Conservation (phyloP, 2,329 filamentous ascomycete species). For the Diaporthe nobilis region DNA sequence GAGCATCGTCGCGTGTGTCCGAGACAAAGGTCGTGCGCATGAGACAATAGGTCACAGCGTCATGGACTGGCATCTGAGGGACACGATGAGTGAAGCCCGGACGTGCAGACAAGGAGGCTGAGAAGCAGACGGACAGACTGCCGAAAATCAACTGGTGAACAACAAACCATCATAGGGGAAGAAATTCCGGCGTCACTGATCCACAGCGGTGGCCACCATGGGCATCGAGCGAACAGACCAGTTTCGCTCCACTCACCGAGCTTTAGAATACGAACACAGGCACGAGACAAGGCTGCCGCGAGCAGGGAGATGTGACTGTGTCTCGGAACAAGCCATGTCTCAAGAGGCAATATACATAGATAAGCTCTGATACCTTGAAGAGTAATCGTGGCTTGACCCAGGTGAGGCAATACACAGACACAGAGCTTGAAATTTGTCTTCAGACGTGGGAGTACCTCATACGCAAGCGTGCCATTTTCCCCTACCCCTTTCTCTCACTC, state of each 20-base stretch:
- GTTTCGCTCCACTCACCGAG: background rate
- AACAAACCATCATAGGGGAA: background rate
- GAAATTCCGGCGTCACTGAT: background rate
- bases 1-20: conserved; percentile 4
- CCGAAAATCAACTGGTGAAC: background rate
- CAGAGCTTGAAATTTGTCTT: background rate
- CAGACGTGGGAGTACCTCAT: background rate
- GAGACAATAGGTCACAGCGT: background rate
- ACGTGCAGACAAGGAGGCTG: background rate
- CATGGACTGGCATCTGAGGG: background rate
- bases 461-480: background rate
- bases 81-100: background rate
- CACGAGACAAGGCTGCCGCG: background rate
- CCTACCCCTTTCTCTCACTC: background rate
- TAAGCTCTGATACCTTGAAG: background rate
- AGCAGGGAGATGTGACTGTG: background rate
- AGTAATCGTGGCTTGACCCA: background rate
- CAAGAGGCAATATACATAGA: too few relatives aligned
- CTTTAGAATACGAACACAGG: background rate
- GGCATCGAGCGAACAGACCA: too few relatives aligned
- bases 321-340: background rate
- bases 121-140: background rate
- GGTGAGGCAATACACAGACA: background rate
- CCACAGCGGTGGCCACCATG: background rate
- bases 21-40: background rate